Evolutionary conservation across 1,284 basidiomycete genomes (phyloP).

Genomic region (Macrocystidia cucumis): DNA sequence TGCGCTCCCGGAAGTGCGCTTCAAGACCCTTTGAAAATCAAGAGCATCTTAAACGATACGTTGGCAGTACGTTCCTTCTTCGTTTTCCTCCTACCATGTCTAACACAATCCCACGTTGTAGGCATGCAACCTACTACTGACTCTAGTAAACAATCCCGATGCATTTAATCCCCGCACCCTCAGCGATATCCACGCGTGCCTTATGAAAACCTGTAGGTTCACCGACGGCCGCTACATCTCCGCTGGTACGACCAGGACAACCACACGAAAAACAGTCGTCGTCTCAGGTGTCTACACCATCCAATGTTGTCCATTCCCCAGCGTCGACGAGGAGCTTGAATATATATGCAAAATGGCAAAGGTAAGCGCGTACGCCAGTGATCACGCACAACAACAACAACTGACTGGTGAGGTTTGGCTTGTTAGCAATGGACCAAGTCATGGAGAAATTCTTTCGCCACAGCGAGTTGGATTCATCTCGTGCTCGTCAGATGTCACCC

Average conservation of each 20-base stretch:
- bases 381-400: background rate
- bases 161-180: constrained; percentile 13
- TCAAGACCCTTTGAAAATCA: background rate
- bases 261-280: constrained; percentile 27
- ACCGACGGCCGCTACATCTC: constrained; percentile 19
- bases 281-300: constrained; percentile 23
- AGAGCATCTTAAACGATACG: background rate
- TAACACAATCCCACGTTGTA: constrained; percentile 4
- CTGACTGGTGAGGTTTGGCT: background rate
- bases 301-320: constrained; percentile 27
- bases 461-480: constrained; percentile 35
- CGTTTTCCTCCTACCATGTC: background rate
- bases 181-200: constrained; percentile 13
- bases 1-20: background rate
- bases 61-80: background rate
- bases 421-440: constrained; percentile 17
- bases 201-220: constrained; percentile 22
- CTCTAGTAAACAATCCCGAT: constrained; percentile 8
- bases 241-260: constrained; percentile 25
- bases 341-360: constrained; percentile 33
- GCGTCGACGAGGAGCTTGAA: constrained; percentile 30
- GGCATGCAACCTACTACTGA: constrained; percentile 10
- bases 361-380: constrained; percentile 15
- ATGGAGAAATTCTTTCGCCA: constrained; percentile 31
- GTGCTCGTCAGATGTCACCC: constrained; percentile 35